Percentiles rank a stretch among this genome's conserved stretches.
phyloP scores from a whole-genome alignment of 345 rosid genomes.

The Luvunga scandens region DNA sequence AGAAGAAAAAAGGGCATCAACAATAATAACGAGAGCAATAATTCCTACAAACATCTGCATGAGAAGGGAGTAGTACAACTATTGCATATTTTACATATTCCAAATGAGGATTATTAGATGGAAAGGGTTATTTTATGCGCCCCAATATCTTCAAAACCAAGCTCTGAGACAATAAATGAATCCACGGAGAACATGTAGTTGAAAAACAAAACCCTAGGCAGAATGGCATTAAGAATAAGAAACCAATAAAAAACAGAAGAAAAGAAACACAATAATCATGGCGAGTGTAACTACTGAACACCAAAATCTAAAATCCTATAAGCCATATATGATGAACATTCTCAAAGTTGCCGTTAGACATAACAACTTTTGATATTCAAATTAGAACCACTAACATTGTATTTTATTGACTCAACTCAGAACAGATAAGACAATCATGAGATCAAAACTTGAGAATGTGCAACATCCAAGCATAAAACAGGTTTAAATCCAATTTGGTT shows the following conservation, averaged over 20 bases:
- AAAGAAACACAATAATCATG: background rate
- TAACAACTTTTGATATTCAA: background rate
- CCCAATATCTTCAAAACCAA: background rate
- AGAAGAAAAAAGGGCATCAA: background rate
- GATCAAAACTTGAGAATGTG: background rate
- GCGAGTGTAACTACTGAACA: background rate
- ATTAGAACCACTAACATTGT: background rate
- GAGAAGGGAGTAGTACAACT: background rate
- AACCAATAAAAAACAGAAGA: background rate
- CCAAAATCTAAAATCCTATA: background rate
- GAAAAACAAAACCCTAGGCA: background rate
- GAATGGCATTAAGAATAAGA: background rate
- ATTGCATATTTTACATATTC: background rate
- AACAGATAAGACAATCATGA: background rate
- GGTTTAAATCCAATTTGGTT: background rate
- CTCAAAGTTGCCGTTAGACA: background rate
- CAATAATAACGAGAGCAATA: background rate
- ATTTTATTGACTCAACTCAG: conserved; percentile 1
- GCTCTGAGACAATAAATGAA: background rate
- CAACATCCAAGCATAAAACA: background rate
- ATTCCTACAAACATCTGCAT: background rate
- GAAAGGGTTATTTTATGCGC: background rate
- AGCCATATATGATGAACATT: conserved; percentile 1
- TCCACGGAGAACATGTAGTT: background rate
- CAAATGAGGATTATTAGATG: background rate